Evolutionary conservation across 495 filamentous ascomycete genomes (phyloP).

Genomic region (Lasiosphaeris hirsuta): DNA sequence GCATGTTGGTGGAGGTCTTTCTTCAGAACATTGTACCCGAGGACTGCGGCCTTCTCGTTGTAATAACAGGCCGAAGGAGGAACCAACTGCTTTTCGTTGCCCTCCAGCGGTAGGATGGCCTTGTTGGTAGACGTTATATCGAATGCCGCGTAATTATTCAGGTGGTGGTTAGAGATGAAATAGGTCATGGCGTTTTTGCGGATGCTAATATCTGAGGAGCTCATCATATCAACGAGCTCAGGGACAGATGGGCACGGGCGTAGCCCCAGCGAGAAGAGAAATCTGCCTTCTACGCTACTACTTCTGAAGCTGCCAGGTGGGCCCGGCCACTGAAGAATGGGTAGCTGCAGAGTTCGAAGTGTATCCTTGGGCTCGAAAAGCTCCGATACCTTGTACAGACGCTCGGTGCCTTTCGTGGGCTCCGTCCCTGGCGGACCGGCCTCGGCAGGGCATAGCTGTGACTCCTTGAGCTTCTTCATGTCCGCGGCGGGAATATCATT

Average conservation of each 20-base stretch:
- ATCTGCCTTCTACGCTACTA: slow-evolving; percentile 65
- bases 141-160: slow-evolving; percentile 66
- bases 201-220: slow-evolving; percentile 53
- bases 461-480: slow-evolving; percentile 70
- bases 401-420: slow-evolving; percentile 38
- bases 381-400: slow-evolving; percentile 74
- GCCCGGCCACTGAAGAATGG: slow-evolving; percentile 78
- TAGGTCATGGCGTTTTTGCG: slow-evolving; percentile 73
- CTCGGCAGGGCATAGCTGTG: slow-evolving; percentile 81
- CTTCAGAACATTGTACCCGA: slow-evolving; percentile 75
- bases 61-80: slow-evolving; percentile 75
- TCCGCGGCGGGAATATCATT: slow-evolving; percentile 87
- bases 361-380: slow-evolving; percentile 78
- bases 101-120: slow-evolving; percentile 71
- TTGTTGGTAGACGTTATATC: slow-evolving; percentile 53
- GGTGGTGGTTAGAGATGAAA: slow-evolving; percentile 72
- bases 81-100: slow-evolving; percentile 58
- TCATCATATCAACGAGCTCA: slow-evolving; percentile 75
- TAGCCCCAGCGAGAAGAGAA: slow-evolving; percentile 68
- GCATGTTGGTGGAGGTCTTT: slow-evolving; percentile 72
- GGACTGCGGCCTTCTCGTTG: slow-evolving; percentile 68
- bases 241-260: slow-evolving; percentile 61
- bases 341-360: slow-evolving; percentile 65
- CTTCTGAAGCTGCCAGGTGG: slow-evolving; percentile 60
- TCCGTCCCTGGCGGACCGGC: slow-evolving; percentile 45